These are phyloP conservation scores for Linnemannia hyalina DNA, from an alignment of 192 early-diverging fungal species.

Conservation along the genomic window DNA sequence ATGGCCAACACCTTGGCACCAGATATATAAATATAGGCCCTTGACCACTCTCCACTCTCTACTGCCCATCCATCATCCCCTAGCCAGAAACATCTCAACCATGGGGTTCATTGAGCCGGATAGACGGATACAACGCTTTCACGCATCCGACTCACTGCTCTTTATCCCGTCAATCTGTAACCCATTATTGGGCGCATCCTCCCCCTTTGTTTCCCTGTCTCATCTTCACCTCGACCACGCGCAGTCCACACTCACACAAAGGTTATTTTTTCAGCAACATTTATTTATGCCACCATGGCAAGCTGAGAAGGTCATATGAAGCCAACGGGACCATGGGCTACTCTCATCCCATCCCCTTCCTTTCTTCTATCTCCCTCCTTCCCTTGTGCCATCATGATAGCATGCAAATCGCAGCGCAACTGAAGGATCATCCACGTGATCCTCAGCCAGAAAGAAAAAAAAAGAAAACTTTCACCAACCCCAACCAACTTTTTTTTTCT, in stretches of 20 bases:
- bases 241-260: background rate
- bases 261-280: background rate
- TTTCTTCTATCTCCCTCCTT: background rate
- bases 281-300: background rate
- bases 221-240: background rate
- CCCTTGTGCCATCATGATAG: conserved; percentile 9
- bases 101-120: conserved; percentile 7
- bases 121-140: background rate
- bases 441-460: background rate
- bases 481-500: background rate
- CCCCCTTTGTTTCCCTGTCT: background rate
- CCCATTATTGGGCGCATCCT: background rate
- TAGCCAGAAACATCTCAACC: background rate
- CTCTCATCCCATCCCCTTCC: background rate
- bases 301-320: background rate
- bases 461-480: background rate
- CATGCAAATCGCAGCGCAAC: background rate
- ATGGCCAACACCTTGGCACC: too few species aligned
- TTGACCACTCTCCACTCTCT: too few species aligned
- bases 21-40: too few species aligned
- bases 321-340: conserved; percentile 2
- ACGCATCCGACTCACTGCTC: background rate
- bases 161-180: background rate
- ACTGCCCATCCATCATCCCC: too few species aligned
- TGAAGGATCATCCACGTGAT: background rate